Evolutionary conservation across 2,329 filamentous ascomycete species (phyloP).

Genomic region (Knoxdaviesia proteae): DNA sequence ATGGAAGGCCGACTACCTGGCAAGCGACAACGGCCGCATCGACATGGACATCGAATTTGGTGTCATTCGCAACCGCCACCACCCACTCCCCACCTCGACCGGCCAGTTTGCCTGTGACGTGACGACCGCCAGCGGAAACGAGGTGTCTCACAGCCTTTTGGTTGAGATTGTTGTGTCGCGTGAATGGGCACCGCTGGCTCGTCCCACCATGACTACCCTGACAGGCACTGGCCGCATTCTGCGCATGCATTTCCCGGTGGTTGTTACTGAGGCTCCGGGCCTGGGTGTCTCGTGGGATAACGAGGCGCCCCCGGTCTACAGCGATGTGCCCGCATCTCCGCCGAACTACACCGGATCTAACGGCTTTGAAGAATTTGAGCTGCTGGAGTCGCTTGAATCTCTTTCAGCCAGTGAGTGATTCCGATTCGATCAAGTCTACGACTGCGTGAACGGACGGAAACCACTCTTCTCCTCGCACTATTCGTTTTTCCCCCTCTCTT

Average conservation of each 20-base stretch:
- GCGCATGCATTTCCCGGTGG: conserved; percentile 72
- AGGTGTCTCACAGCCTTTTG: conserved; percentile 67
- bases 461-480: no score
- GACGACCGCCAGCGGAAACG: conserved; percentile 51
- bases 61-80: conserved; percentile 16
- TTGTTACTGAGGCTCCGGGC: conserved; percentile 64
- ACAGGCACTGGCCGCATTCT: conserved; percentile 82
- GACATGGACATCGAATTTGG: conserved; percentile 53
- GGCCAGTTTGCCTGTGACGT: conserved; percentile 56
- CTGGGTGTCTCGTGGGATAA: conserved; percentile 94
- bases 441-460: no score
- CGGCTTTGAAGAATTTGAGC: not conserved
- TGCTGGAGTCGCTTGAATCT: no score
- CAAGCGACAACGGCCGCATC: conserved; percentile 33
- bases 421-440: no score
- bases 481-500: no score
- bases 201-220: conserved; percentile 49
- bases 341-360: conserved; percentile 36
- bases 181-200: conserved; percentile 59
- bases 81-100: conserved; percentile 17
- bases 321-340: conserved; percentile 75
- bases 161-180: conserved; percentile 89
- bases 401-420: no score
- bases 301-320: conserved; percentile 82
- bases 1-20: conserved; percentile 57